Evolutionary conservation across 2,329 filamentous ascomycete genomes (phyloP).

Genomic region (Phaeosphaeriaceae sp.): DNA sequence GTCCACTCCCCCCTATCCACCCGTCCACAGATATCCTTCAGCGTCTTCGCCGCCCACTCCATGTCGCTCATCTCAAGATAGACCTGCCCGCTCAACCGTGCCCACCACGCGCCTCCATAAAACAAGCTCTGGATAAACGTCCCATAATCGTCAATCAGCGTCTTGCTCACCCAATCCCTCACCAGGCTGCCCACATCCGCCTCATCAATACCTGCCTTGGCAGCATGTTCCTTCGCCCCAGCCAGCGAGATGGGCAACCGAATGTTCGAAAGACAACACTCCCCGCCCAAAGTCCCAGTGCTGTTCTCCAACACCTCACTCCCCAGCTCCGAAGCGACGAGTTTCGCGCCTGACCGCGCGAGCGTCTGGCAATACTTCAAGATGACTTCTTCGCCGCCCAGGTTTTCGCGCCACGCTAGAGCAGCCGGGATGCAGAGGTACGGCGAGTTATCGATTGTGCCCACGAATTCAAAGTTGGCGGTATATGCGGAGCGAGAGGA

Average conservation of each 20-base stretch:
- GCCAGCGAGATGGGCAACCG: constrained; percentile 68
- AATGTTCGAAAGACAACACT: constrained; percentile 77
- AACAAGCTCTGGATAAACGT: constrained; percentile 74
- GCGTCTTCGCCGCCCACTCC: constrained; percentile 67
- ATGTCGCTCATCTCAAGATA: constrained; percentile 86
- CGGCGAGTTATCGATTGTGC: constrained; percentile 75
- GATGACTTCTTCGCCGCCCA: constrained; percentile 78
- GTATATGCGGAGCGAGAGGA: constrained; percentile 67
- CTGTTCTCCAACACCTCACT: constrained; percentile 76
- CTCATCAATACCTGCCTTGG: constrained; percentile 21
- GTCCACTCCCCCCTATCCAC: constrained; percentile 55
- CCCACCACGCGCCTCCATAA: constrained; percentile 71
- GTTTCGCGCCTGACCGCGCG: constrained; percentile 67
- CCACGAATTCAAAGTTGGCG: constrained; percentile 76
- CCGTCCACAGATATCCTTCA: constrained; percentile 65
- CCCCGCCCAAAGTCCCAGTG: constrained; percentile 65
- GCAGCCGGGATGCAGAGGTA: constrained; percentile 76
- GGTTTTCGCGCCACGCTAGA: constrained; percentile 71
- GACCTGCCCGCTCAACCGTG: constrained; percentile 78
- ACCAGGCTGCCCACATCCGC: constrained; percentile 36
- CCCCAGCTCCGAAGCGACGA: constrained; percentile 67
- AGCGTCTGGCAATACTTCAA: constrained; percentile 68
- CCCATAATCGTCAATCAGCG: constrained; percentile 64
- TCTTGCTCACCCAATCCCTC: constrained; percentile 50
- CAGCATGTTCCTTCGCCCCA: constrained; percentile 31